phyloP scores from a whole-genome alignment of 2,329 filamentous ascomycete species.

The Neospermospora avenae region DNA sequence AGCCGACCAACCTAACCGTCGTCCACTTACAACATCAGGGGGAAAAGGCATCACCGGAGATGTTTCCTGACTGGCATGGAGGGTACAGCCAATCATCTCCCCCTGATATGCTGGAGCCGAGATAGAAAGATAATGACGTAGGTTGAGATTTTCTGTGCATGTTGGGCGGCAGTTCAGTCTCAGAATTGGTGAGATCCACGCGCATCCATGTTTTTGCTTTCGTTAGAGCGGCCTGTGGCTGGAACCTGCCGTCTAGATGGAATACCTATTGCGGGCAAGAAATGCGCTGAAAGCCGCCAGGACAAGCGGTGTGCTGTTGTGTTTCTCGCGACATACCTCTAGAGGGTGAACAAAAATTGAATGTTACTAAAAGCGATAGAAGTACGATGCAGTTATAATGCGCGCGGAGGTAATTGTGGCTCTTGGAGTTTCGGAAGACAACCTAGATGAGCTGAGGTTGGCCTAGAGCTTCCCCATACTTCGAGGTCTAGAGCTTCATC shows the following conservation, averaged over 20 bases:
- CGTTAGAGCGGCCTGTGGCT: slow-evolving; percentile 25
- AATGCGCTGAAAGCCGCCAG: background rate
- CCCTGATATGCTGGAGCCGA: background rate
- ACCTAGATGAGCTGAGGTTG: background rate
- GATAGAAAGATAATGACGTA: slow-evolving; percentile 1
- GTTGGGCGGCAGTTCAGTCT: background rate
- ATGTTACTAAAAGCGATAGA: background rate
- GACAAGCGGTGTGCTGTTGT: slow-evolving; percentile 2
- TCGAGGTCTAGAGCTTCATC: background rate
- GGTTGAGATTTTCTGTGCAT: background rate
- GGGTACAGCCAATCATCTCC: background rate
- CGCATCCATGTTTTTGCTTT: background rate
- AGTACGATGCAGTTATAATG: background rate
- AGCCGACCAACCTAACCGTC: background rate
- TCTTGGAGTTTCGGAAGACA: background rate
- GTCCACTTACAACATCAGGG: background rate
- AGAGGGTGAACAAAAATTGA: background rate
- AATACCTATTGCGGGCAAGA: background rate
- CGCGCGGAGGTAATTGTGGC: background rate
- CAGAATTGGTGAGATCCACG: too few species aligned
- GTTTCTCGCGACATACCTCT: background rate
- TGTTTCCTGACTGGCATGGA: background rate
- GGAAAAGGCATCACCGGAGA: background rate
- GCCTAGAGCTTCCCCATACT: slow-evolving; percentile 2
- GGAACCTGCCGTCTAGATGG: slow-evolving; percentile 3